Evolutionary conservation across 1,284 basidiomycete genomes (phyloP), one percentile per base, ranked within the genome.

Genomic region (Rhodotorula sp.): DNA sequence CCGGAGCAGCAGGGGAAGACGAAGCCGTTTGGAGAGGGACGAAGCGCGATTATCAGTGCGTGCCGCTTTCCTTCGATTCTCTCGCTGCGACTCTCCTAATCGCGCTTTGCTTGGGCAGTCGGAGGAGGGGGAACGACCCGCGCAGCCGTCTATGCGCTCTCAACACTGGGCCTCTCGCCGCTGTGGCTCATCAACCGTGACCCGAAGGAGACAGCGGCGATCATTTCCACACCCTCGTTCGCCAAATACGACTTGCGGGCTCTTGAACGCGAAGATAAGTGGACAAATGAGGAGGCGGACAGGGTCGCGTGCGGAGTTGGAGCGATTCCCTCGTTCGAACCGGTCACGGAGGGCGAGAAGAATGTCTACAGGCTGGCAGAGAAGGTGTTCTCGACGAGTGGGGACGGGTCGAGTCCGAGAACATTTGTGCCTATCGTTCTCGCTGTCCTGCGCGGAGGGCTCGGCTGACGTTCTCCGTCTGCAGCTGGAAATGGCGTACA

Each of bases 111-210:
- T 11, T 39, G 19, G 19, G 87, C 95, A 68, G 90, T 97, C 68
- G 93, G 94, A 6, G 92, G 91, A 0, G 94, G 94, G 11, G 94
- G 94, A 1, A 95, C 94, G 0, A 88, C 91, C 29, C 89, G 94
- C 49, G 94, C 94, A 0, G 94, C 94, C 0, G 87, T 96, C 71
- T 94, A 92, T 78, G 92, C 94, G 2, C 81, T 96, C 60, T 85
- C 89, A 70, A 81, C 85, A 53, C 81, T 95, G 2, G 87, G 87
- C 15, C 84, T 89, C 34, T 80, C 84, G 59, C 84, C 81, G 0
- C 89, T 96, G 76, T 92, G 90, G 79, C 79, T 96, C 29, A 90
- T 85, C 83, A 97, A 97, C 81, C 86, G 94, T 53, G 94, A 93
- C 0, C 79, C 79, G 19, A 82, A 78, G 64, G 90, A 90, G 73